Percentiles rank a stretch among this genome's conserved stretches.
Evolutionary conservation across 176 grass and related monocot genomes (phyloP).

Genomic region (Tillandsia fasciculata): DNA sequence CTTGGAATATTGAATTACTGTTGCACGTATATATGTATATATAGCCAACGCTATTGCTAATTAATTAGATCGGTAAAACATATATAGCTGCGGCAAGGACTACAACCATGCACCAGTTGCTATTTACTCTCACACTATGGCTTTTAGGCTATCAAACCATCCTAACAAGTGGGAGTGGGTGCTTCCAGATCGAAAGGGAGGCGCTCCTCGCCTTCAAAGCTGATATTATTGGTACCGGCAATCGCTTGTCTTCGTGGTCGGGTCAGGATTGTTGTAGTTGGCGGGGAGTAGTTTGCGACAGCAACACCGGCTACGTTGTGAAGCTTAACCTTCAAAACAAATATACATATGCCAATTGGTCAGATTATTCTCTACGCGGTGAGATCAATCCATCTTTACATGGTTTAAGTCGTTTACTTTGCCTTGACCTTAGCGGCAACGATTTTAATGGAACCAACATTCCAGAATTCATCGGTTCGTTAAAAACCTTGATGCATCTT

Average conservation of each 20-base stretch:
- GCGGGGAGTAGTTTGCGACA: neutral
- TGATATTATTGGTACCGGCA: neutral
- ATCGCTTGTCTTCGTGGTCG: neutral
- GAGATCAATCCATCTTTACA: conserved; percentile 11
- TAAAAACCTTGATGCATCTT: neutral
- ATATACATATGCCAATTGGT: too few relatives aligned
- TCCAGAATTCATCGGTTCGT: neutral
- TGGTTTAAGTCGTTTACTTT: neutral
- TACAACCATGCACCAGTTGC: neutral
- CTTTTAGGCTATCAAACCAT: neutral
- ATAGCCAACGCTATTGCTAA: too few relatives aligned
- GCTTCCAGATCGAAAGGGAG: neutral
- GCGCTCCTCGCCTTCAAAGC: conserved; percentile 7
- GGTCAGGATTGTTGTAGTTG: neutral
- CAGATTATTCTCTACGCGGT: too few relatives aligned
- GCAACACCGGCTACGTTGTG: neutral
- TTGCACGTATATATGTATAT: too few relatives aligned
- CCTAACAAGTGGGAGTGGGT: neutral
- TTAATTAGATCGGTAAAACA: too few relatives aligned
- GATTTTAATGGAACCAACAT: conserved; percentile 1
- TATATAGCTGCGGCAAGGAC: too few relatives aligned
- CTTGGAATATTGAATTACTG: too few relatives aligned
- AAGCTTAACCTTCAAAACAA: neutral
- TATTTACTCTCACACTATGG: neutral
- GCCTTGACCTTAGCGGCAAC: neutral